Percentiles rank a stretch among this genome's conserved stretches.
These are phyloP conservation scores for Ophiostoma ulmi DNA, from an alignment of 2,329 filamentous ascomycete genomes.

Conservation along the genomic window DNA sequence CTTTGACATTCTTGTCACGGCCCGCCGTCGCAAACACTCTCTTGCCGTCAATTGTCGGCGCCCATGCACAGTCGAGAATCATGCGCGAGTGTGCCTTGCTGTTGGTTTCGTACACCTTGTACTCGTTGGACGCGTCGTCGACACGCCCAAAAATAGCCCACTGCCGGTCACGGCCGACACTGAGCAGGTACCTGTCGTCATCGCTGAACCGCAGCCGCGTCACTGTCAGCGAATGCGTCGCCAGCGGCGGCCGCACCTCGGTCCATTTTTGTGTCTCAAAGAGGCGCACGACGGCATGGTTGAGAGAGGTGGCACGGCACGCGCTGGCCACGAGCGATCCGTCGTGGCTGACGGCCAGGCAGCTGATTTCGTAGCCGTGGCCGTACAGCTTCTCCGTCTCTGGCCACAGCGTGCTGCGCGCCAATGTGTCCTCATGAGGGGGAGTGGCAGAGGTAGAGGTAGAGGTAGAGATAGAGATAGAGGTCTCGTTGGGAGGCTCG, in stretches of 20 bases:
- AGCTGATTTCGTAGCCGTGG: slow-evolving; percentile 94
- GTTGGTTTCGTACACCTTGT: slow-evolving; percentile 58
- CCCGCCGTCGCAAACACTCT: slow-evolving; percentile 77
- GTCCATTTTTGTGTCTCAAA: slow-evolving; percentile 87
- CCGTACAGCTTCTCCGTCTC: slow-evolving; percentile 96
- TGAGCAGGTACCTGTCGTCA: slow-evolving; percentile 65
- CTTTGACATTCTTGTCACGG: slow-evolving; percentile 76
- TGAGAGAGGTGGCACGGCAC: slow-evolving; percentile 84
- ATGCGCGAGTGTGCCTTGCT: slow-evolving; percentile 85
- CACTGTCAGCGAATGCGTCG: slow-evolving; percentile 81
- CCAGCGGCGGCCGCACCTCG: slow-evolving; percentile 75
- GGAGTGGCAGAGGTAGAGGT: background rate
- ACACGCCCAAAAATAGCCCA: slow-evolving; percentile 74
- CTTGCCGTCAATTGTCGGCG: slow-evolving; percentile 42
- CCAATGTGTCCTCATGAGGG: slow-evolving; percentile 71
- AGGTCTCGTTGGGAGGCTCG: slow-evolving; percentile 29
- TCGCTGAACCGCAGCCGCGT: slow-evolving; percentile 73
- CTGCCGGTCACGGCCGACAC: slow-evolving; percentile 84
- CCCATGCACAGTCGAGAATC: slow-evolving; percentile 87
- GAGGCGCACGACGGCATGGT: slow-evolving; percentile 88
- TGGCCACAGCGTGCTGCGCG: slow-evolving; percentile 88
- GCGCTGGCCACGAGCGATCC: slow-evolving; percentile 78
- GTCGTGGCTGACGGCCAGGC: slow-evolving; percentile 71
- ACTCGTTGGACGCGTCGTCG: slow-evolving; percentile 38
- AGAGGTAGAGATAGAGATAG: too few relatives aligned